Evolutionary conservation across 306 rosid species (phyloP), one percentile per base, ranked within the genome.

Genomic region (Quercus mongolica): DNA sequence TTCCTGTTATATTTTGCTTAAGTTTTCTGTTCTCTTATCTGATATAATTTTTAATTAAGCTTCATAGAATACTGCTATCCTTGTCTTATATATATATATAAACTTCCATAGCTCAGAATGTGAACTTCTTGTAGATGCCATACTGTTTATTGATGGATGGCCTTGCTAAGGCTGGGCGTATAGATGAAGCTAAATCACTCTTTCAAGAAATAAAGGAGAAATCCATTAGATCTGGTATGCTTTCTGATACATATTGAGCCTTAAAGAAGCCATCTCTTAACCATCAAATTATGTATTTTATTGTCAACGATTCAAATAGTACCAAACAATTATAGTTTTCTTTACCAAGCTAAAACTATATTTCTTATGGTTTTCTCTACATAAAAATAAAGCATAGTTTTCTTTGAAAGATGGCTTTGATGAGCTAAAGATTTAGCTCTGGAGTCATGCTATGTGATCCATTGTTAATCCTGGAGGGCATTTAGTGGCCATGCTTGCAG

Each of bases 101-200:
- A 51, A 71, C 62, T 51, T 61, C 23, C 23, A 12, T 52, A 26
- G 77, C 71, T 81, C 30, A 30, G 41, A 31, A 28, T n/a, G 74
- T 65, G 38, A 69, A 44, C 81, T 21, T 26, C 20, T 70, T 82
- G 82, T 76, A 94, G 99, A 94, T 94, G 92, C 94, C 99, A 7
- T 94, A 89, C 84, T 91, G 97, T 85, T 71, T 90, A 75, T 76
- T 91, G 83, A 92, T 94, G 91, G 92, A 90, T 87, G 97, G 92
- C 77, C 90, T 92, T 75, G 91, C 94, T 76, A 94, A 89, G 90
- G 90, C 90, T 54, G 90, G 97, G 77, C 84, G 69, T 51, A 64
- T 91, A 55, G 71, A 86, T 19, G 99, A 92, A 78, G 99, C 97
- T 67, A 91, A 90, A 79, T 69, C 83, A 84, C 76, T 90, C 78